These are phyloP conservation scores for Pelargonium australe DNA, from an alignment of 441 rosid species.

Conservation along the genomic window DNA sequence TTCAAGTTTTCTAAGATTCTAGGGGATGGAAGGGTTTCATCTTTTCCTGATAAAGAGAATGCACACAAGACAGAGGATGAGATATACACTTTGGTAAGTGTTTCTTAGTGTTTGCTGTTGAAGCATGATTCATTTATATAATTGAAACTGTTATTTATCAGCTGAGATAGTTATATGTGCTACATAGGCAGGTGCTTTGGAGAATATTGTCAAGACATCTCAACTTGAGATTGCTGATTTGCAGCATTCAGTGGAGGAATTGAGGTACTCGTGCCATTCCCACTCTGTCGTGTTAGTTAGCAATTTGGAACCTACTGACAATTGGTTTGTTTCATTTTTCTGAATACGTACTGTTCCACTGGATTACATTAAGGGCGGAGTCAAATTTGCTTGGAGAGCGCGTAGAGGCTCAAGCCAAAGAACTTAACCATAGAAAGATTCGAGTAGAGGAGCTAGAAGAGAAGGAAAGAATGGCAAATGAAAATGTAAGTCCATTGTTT, in stretches of 20 bases:
- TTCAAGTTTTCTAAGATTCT: slow-evolving; percentile 41
- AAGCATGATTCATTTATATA: slow-evolving; percentile 7
- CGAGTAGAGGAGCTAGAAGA: slow-evolving; percentile 77
- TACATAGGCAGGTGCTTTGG: slow-evolving; percentile 79
- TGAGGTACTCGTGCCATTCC: slow-evolving; percentile 44
- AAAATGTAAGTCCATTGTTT: slow-evolving; percentile 54
- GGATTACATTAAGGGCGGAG: slow-evolving; percentile 65
- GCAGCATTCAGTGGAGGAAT: slow-evolving; percentile 62
- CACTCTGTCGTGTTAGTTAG: background rate
- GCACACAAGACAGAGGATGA: slow-evolving; percentile 52
- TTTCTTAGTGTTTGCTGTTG: slow-evolving; percentile 15
- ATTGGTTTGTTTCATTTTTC: slow-evolving; percentile 15
- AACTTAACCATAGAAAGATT: slow-evolving; percentile 52
- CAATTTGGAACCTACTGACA: slow-evolving; percentile 13
- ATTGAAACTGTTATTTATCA: slow-evolving; percentile 13
- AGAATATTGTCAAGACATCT: slow-evolving; percentile 82
- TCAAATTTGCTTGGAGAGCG: slow-evolving; percentile 54
- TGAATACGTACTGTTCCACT: slow-evolving; percentile 21
- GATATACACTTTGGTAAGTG: slow-evolving; percentile 64
- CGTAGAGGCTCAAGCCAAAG: slow-evolving; percentile 65
- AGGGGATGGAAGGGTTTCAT: slow-evolving; percentile 31
- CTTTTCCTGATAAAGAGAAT: slow-evolving; percentile 27
- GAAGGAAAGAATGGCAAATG: slow-evolving; percentile 85
- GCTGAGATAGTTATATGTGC: slow-evolving; percentile 16
- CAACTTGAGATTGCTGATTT: slow-evolving; percentile 78